Percentiles rank a stretch among this genome's conserved stretches.
Evolutionary conservation across 106 monocot species (phyloP).

Genomic region (Triglochin maritima): DNA sequence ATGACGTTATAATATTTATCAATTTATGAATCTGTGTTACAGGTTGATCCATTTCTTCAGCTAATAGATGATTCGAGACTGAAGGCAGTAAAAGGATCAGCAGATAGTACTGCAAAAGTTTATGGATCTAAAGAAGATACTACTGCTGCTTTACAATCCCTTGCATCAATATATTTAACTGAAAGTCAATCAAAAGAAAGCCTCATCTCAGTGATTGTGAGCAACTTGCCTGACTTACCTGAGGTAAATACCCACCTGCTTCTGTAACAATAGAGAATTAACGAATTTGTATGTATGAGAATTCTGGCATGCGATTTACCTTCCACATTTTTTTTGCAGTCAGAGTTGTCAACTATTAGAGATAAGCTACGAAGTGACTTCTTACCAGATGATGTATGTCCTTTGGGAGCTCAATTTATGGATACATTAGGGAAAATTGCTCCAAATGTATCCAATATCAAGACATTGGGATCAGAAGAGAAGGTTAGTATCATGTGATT

Average conservation of each 20-base stretch:
- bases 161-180: slow-evolving; percentile 26
- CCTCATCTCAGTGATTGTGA: slow-evolving; percentile 45
- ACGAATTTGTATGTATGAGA: too few relatives aligned
- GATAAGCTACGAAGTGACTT: slow-evolving; percentile 51
- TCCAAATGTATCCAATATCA: slow-evolving; percentile 12
- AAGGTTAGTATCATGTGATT: slow-evolving; percentile 11
- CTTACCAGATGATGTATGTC: slow-evolving; percentile 56
- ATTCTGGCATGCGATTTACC: not conserved
- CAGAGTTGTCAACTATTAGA: slow-evolving; percentile 36
- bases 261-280: too few relatives aligned
- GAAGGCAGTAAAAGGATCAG: slow-evolving; percentile 24
- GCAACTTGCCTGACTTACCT: slow-evolving; percentile 34
- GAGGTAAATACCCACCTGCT: slow-evolving; percentile 27
- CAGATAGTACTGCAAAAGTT: slow-evolving; percentile 11
- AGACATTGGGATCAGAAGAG: slow-evolving; percentile 11
- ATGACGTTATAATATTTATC: too few relatives aligned
- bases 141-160: slow-evolving; percentile 35
- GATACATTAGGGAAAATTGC: slow-evolving; percentile 23
- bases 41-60: slow-evolving; percentile 80
- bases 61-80: slow-evolving; percentile 60
- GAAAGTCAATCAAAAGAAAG: slow-evolving; percentile 39
- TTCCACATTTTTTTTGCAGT: slow-evolving; percentile 24
- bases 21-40: not conserved
- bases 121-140: slow-evolving; percentile 80
- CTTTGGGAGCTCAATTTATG: slow-evolving; percentile 49